These are phyloP conservation scores for Glycine tomentella DNA, from an alignment of 306 rosid species.

Conservation along the genomic window DNA sequence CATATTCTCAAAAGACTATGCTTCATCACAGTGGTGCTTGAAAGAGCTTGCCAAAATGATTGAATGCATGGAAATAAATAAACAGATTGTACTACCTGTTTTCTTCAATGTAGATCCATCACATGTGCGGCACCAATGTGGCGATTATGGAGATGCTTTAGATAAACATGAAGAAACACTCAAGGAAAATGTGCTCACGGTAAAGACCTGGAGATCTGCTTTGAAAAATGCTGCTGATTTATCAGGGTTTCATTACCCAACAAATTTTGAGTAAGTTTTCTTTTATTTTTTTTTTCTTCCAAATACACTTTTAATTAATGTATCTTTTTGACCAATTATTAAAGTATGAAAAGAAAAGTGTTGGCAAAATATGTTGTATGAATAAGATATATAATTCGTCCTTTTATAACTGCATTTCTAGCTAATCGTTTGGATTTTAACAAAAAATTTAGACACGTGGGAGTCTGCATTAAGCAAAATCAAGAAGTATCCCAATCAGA, in stretches of 20 bases:
- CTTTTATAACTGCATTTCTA: too few species aligned
- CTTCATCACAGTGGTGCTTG: neutral
- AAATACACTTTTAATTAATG: too few species aligned
- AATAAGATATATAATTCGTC: too few species aligned
- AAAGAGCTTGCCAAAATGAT: neutral
- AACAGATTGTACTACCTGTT: slow-evolving; percentile 1
- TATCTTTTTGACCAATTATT: too few species aligned
- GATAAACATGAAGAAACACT: neutral
- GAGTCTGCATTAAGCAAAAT: too few species aligned
- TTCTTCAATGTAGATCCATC: neutral
- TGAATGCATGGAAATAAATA: neutral
- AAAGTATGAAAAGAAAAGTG: too few species aligned
- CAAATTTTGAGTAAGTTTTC: neutral
- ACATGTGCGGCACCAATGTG: neutral
- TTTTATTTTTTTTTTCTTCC: too few species aligned
- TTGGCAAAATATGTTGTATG: too few species aligned
- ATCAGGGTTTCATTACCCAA: slow-evolving; percentile 3
- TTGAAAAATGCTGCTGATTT: neutral
- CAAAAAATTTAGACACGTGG: slow-evolving; percentile 21
- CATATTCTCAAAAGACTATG: slow-evolving; percentile 5
- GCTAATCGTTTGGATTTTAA: too few species aligned
- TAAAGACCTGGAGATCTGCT: neutral
- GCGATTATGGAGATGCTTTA: neutral
- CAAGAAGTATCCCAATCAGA: too few species aligned
- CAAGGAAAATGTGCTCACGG: neutral